These are phyloP conservation scores for Pleurotus pulmonarius DNA, from an alignment of 768 basidiomycete genomes.

Conservation along the genomic window DNA sequence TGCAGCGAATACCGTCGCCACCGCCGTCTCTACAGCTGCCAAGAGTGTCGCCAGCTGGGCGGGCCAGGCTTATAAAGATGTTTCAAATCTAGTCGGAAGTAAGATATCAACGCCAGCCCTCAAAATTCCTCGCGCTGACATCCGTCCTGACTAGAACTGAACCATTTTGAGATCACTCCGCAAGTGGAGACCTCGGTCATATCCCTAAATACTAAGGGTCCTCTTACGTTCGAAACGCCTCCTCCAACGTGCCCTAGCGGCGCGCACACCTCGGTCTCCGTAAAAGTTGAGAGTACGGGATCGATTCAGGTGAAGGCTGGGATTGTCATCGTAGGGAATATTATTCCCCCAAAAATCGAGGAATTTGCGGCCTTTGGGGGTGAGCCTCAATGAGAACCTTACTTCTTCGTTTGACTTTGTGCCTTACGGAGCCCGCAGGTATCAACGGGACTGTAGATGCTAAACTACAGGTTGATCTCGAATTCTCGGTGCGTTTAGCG, in stretches of 20 bases:
- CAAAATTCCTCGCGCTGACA: not conserved
- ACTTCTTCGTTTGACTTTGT: not conserved
- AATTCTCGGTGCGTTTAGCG: not conserved
- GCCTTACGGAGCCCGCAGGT: not conserved
- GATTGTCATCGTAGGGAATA: not conserved
- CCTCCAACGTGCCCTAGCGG: not conserved
- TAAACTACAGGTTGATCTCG: not conserved
- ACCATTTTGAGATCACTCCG: not conserved
- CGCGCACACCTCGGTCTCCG: not conserved
- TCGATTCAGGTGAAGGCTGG: not conserved
- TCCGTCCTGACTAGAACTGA: not conserved
- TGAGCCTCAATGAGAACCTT: not conserved
- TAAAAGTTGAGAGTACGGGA: not conserved
- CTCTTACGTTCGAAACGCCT: not conserved
- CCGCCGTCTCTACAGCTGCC: not conserved
- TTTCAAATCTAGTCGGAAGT: not conserved
- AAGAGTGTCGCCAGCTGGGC: not conserved
- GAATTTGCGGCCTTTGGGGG: conserved; percentile 3
- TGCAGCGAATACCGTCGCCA: not conserved
- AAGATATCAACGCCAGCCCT: too few relatives aligned
- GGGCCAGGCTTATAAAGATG: not conserved
- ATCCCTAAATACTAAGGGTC: not conserved
- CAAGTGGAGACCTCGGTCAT: not conserved
- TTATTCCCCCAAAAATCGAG: not conserved
- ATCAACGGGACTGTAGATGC: not conserved